Conservation (phyloP, 2,329 filamentous ascomycete species). For the Xylariaceae sp. region DNA sequence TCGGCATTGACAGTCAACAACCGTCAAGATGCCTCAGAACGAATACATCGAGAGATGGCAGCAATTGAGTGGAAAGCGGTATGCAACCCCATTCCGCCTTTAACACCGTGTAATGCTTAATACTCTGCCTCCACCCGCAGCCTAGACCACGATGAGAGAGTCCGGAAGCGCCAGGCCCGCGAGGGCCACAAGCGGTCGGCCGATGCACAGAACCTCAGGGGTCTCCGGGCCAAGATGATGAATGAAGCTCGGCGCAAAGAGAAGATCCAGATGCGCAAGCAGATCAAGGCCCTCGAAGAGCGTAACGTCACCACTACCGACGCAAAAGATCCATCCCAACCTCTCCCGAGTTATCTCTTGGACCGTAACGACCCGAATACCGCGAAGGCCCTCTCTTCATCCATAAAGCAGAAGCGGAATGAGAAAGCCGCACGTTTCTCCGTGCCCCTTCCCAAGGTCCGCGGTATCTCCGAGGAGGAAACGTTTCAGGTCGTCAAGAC, state of each 20-base stretch:
- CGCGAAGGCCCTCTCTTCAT: constrained; percentile 67
- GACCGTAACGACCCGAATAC: constrained; percentile 63
- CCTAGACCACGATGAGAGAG: constrained; percentile 64
- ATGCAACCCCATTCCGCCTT: background rate
- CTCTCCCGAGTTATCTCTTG: constrained; percentile 87
- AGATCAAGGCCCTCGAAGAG: constrained; percentile 92
- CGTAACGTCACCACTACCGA: constrained; percentile 85
- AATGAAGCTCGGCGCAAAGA: constrained; percentile 80
- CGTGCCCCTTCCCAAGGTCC: constrained; percentile 78
- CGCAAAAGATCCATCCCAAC: constrained; percentile 71
- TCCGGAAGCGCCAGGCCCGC: constrained; percentile 79
- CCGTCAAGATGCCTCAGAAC: background rate
- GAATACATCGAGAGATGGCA: constrained; percentile 1
- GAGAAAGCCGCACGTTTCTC: constrained; percentile 41
- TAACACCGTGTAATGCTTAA: background rate
- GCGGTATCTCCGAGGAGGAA: constrained; percentile 36
- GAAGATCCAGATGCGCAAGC: constrained; percentile 97
- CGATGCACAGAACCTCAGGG: constrained; percentile 88
- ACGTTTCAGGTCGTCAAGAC: constrained; percentile 93
- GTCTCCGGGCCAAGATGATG: constrained; percentile 76
- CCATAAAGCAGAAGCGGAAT: constrained; percentile 91
- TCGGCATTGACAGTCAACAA: background rate
- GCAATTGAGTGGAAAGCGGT: background rate
- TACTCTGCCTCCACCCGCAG: background rate
- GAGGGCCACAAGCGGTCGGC: constrained; percentile 83